These are phyloP conservation scores for Sporodiniella umbellata DNA, from an alignment of 371 early-diverging fungal genomes.

Conservation along the genomic window DNA sequence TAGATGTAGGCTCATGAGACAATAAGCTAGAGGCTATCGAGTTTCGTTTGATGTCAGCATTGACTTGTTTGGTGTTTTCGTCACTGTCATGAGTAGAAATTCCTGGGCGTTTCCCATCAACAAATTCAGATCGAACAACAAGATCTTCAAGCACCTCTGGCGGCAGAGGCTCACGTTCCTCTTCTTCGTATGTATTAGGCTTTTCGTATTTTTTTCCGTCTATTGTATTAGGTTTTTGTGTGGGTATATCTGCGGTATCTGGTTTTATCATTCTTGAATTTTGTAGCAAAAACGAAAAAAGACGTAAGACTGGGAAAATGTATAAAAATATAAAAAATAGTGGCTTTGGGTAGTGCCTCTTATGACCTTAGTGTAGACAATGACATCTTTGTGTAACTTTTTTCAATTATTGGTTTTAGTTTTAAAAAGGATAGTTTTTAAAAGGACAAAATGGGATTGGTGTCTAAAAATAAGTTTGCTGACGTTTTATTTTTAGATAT, in stretches of 20 bases:
- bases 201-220: slow-evolving; percentile 15
- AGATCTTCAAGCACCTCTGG: slow-evolving; percentile 24
- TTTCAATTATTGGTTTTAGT: too few relatives aligned
- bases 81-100: slow-evolving; percentile 17
- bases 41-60: not conserved
- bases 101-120: slow-evolving; percentile 21
- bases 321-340: too few relatives aligned
- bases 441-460: too few relatives aligned
- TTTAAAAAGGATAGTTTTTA: too few relatives aligned
- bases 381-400: too few relatives aligned
- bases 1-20: slow-evolving; percentile 11
- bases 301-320: too few relatives aligned
- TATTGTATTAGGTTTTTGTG: slow-evolving; percentile 20
- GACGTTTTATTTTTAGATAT: too few relatives aligned
- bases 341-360: too few relatives aligned
- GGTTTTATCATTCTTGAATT: slow-evolving; percentile 9
- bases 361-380: too few relatives aligned
- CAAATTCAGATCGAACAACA: slow-evolving; percentile 19
- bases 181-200: slow-evolving; percentile 24
- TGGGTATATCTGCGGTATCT: slow-evolving; percentile 13
- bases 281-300: too few relatives aligned
- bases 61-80: too few relatives aligned
- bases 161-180: slow-evolving; percentile 7
- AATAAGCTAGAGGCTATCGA: slow-evolving; percentile 6
- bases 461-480: too few relatives aligned